Evolutionary conservation across 352 stramenopile genomes (phyloP).

Genomic region (Globisporangium heterothallicum): DNA sequence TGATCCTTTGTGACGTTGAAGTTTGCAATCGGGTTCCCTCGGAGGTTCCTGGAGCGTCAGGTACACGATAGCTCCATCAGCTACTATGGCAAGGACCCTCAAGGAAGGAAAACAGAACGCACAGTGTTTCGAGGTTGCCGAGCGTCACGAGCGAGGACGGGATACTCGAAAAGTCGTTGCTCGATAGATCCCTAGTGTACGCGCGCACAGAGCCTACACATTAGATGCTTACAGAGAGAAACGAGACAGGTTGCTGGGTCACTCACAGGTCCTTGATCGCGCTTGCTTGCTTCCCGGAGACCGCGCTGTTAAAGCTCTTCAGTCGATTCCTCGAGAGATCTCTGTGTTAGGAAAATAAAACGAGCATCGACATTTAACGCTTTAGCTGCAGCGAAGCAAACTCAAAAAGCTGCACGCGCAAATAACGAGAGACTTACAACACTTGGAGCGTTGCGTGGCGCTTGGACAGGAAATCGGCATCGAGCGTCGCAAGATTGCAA

Average conservation of each 20-base stretch:
- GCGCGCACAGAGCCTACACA: background rate
- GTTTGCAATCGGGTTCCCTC: conserved; percentile 12
- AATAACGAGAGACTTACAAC: background rate
- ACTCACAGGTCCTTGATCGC: conserved; percentile 1
- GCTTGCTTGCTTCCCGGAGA: background rate
- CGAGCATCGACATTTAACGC: background rate
- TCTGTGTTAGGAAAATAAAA: background rate
- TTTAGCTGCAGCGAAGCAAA: background rate
- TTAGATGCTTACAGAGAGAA: background rate
- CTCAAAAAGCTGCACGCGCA: background rate
- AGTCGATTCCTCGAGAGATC: conserved; percentile 4
- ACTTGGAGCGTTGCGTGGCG: background rate
- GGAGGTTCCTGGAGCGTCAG: conserved; percentile 1
- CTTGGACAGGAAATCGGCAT: background rate
- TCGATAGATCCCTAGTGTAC: background rate
- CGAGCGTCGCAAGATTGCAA: background rate
- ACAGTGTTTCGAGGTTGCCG: background rate
- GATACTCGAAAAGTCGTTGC: conserved; percentile 2
- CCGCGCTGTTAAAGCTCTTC: background rate
- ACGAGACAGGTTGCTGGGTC: background rate
- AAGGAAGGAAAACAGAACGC: background rate
- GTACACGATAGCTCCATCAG: background rate
- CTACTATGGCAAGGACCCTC: no score
- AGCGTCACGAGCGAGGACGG: background rate
- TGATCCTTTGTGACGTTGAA: conserved; percentile 8